Evolutionary conservation across 163 green algal species (phyloP), one percentile per base, ranked within the genome.

Genomic region (Scenedesmus sp.): DNA sequence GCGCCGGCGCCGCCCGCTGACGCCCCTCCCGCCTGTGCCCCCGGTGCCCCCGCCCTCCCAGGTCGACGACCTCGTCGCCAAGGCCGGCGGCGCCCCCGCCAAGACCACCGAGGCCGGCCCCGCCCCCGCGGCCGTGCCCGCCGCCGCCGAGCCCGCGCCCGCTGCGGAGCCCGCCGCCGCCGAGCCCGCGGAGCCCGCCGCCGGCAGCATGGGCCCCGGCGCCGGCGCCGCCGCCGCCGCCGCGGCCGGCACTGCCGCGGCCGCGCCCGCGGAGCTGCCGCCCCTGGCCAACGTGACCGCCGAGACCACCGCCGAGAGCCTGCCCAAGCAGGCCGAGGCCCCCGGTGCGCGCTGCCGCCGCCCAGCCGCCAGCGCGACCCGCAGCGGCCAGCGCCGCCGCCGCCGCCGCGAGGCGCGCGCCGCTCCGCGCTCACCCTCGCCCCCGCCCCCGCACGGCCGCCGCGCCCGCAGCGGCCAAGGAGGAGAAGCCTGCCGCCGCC

Each of bases 241-340:
- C 58, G 69, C 36, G 53, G 34, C 67, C 18, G 34, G 20, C 63
- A 51, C 33, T 10, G 47, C 20, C 18, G 11, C 67, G 28, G 33
- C 33, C n/a, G 67, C 10, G 1, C 29, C 47, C 53, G 67, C 44
- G 11, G 67, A 28, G 1, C 67, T 76, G 31, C 67, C 67, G 5
- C 47, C 67, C 42, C 67, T 76, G 47, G n/a, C 39, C 42, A 77
- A 77, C 45, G 69, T 58, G 4, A 77, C 67, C 22, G 67, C 18
- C 18, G 33, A 31, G 20, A 28, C 67, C 11, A 76, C 47, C 7
- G 36, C 69, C 56, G 54, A 44, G 13, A 57, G 57, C 36, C 54
- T 77, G 24, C 69, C 36, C 34, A 66, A 44, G 33, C 51, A 67
- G 50, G 65, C 36, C 34, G 31, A 29, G 26, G 63, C 47, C 26